phyloP scores from a whole-genome alignment of 495 filamentous ascomycete species.

The Talaromyces borbonicus region DNA sequence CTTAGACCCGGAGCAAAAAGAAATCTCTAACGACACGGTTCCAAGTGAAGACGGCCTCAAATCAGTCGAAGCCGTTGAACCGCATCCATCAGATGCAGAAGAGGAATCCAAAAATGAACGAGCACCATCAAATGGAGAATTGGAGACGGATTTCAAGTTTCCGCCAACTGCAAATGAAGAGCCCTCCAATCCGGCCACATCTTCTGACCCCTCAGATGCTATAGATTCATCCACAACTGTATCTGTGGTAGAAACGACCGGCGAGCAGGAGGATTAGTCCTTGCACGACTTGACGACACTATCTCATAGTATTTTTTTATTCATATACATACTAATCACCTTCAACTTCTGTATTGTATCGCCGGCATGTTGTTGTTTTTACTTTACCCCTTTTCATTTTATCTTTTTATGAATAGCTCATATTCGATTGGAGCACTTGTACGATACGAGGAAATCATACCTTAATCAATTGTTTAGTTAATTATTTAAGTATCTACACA shows the following conservation, averaged over 20 bases:
- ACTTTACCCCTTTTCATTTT: neutral
- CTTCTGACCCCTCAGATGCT: neutral
- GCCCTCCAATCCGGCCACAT: neutral
- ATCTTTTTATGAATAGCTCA: neutral
- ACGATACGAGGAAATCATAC: too few relatives aligned
- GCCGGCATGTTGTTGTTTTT: neutral
- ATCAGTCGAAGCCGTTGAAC: neutral
- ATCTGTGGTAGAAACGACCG: neutral
- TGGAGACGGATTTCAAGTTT: neutral
- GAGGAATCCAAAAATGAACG: neutral
- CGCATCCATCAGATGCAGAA: neutral
- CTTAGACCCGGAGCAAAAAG: neutral
- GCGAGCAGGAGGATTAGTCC: slow-evolving; percentile 1
- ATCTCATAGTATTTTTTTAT: neutral
- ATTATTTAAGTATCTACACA: too few relatives aligned
- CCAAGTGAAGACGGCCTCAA: neutral
- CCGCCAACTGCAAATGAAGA: neutral
- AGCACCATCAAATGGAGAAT: neutral
- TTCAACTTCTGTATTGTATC: neutral
- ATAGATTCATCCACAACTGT: neutral
- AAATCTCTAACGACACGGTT: neutral
- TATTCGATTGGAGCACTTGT: too few relatives aligned
- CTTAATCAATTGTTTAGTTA: too few relatives aligned
- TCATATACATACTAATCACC: neutral
- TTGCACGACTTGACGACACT: neutral